Evolutionary conservation across 2,329 filamentous ascomycete species (phyloP).

Genomic region (Alternaria triticina): DNA sequence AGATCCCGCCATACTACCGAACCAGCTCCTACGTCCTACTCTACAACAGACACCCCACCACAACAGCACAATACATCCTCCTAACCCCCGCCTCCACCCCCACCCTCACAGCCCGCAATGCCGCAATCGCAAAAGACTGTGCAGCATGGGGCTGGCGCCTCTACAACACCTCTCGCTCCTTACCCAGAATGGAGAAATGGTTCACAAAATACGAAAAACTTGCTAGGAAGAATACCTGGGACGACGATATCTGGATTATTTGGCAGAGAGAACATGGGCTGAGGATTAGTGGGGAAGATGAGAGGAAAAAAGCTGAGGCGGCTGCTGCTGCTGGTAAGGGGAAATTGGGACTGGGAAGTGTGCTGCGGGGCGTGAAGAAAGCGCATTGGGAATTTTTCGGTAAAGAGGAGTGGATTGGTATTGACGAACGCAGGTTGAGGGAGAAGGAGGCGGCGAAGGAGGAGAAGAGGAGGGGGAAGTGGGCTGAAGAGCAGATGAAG

Average conservation of each 20-base stretch:
- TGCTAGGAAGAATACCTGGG: not conserved
- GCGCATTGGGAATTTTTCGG: not conserved
- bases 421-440: not conserved
- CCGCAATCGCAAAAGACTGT: slow-evolving; percentile 2
- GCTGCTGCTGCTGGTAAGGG: not conserved
- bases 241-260: slow-evolving; percentile 4
- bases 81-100: not conserved
- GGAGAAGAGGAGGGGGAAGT: not conserved
- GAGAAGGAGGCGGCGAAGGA: not conserved
- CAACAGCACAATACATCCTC: slow-evolving; percentile 4
- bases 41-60: not conserved
- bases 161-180: not conserved
- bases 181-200: not conserved
- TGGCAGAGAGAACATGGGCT: slow-evolving; percentile 8
- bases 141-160: slow-evolving; percentile 4
- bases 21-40: not conserved
- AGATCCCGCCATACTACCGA: slow-evolving; percentile 4
- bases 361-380: not conserved
- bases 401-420: not conserved
- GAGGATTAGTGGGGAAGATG: not conserved
- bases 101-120: not conserved
- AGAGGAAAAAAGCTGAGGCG: not conserved
- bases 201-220: not conserved
- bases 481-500: not conserved
- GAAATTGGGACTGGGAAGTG: not conserved